Percentiles rank a stretch among this genome's conserved stretches.
Evolutionary conservation across 2,329 filamentous ascomycete species (phyloP).

Genomic region (Cytospora paraplurivora): DNA sequence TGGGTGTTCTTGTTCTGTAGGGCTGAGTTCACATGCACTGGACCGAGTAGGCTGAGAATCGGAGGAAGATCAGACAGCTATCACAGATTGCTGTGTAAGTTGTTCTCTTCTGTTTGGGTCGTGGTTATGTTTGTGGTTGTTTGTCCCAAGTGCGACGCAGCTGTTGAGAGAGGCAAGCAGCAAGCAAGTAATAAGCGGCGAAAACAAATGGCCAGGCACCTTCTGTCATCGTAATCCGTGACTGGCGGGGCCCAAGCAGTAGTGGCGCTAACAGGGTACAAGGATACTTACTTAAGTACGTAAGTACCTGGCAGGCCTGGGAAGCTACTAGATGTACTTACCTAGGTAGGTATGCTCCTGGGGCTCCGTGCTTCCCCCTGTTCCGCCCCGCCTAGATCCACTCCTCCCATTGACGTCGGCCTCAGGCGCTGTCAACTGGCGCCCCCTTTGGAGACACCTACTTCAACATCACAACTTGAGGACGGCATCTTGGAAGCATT

Average conservation of each 20-base stretch:
- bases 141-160: not conserved
- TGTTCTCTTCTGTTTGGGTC: not conserved
- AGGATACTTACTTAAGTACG: conserved; percentile 14
- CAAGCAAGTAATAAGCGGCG: not conserved
- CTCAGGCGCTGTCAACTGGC: conserved; percentile 20
- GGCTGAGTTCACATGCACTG: not conserved
- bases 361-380: not conserved
- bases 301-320: not conserved
- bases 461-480: conserved; percentile 20
- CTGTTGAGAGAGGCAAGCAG: not conserved
- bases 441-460: conserved; percentile 21
- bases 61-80: not conserved
- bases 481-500: conserved; percentile 20
- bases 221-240: conserved; percentile 23
- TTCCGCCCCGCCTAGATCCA: conserved; percentile 13
- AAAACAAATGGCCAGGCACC: conserved; percentile 21
- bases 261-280: conserved; percentile 13
- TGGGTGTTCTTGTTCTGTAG: conserved; percentile 19
- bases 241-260: not conserved
- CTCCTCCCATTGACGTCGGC: conserved; percentile 17
- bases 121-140: not conserved
- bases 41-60: not conserved
- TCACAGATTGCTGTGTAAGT: not conserved
- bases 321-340: not conserved
- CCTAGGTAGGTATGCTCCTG: conserved; percentile 21